A percentile compares a stretch with the other conserved stretches of the same genome.
Conservation (phyloP, 116 monocot species). For the Papilionanthe hybrid region DNA sequence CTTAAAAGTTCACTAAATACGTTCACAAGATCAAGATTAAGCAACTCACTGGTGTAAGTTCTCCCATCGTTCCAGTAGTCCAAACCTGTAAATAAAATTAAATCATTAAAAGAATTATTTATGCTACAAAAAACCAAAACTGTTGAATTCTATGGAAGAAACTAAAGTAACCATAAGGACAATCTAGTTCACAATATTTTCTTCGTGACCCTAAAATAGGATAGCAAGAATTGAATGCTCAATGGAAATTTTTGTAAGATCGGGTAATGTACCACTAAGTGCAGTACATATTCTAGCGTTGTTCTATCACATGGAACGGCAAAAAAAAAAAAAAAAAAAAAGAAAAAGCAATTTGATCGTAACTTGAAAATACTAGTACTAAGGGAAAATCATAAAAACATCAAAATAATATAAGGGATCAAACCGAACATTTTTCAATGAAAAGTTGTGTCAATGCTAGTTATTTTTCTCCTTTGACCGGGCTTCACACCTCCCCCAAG, state of each 20-base stretch:
- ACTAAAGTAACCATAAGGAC: background rate
- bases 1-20: background rate
- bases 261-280: background rate
- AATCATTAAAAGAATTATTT: background rate
- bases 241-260: background rate
- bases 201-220: background rate
- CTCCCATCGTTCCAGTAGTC: constrained; percentile 99
- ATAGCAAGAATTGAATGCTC: background rate
- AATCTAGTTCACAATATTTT: background rate
- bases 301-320: background rate
- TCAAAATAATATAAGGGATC: background rate
- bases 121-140: background rate
- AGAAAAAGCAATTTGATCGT: background rate
- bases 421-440: background rate
- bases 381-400: background rate
- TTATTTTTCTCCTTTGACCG: no score
- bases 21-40: background rate
- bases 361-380: background rate
- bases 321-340: background rate
- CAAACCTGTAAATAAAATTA: constrained; percentile 54
- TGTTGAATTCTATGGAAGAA: background rate
- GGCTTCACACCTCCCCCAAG: no score
- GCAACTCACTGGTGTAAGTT: constrained; percentile 78
- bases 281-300: background rate
- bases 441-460: background rate